Evolutionary conservation across 225 moss, liverwort and hornwort species (phyloP), one percentile per base, ranked within the genome.

Genomic region (Physcomitrellopsis africana): DNA sequence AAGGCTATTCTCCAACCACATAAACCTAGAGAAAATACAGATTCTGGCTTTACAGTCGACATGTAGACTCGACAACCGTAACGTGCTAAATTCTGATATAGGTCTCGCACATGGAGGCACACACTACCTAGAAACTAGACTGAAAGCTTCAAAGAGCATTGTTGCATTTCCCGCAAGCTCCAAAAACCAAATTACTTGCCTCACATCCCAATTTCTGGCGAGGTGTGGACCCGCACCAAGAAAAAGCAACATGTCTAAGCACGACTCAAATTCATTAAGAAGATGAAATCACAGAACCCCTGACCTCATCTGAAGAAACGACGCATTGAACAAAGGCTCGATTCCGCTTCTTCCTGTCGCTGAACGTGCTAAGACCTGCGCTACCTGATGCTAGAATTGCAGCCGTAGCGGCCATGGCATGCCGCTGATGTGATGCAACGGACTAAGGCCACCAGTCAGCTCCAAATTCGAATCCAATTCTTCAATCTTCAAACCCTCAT

Each of bases 281-380:
- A 29, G 29, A 15, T 67, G 51, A 67, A 26, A 49, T 2, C 18
- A 18, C 1, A 20, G 6, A 60, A 37, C 11, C 10, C 46, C 65
- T 65, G 47, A 77, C 77, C 77, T 71, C 70, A 46, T 22, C 20
- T 24, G 22, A 17, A 49, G 48, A 58, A 58, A 22, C 58, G 70
- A 22, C 47, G 37, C 62, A 54, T 77, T 69, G 26, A 26, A 43
- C 7, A 19, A 18, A 18, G 54, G 19, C 14, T 63, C 20, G 9
- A 69, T 62, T 70, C 54, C 43, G 32, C 56, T 5, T 70, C 9
- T 57, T 45, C 7, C 71, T 48, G 20, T 16, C 63, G 11, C 69
- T 53, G 44, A 53, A 26, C 9, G 63, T 14, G 66, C 47, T 66
- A 48, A 55, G 56, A 26, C 56, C 64, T 16, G 64, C 64, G 4